Conservation (phyloP, 2,329 filamentous ascomycete genomes). For the Nemania sp. region DNA sequence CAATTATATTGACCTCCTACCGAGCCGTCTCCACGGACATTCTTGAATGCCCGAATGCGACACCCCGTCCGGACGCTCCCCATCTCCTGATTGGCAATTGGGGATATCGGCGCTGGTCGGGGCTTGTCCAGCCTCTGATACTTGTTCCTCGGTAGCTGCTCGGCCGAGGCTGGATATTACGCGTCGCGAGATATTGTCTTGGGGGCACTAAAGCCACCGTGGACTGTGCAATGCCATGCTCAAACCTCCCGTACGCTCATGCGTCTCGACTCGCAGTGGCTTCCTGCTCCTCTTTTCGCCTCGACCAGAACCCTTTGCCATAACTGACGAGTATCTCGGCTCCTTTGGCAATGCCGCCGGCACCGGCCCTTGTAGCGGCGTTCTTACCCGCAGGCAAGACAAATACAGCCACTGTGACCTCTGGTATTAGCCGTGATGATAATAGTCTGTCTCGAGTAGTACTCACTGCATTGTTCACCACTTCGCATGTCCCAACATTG, state of each 20-base stretch:
- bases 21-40: slow-evolving; percentile 22
- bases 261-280: slow-evolving; percentile 1
- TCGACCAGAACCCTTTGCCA: slow-evolving; percentile 69
- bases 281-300: slow-evolving; percentile 46
- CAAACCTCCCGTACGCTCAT: not conserved
- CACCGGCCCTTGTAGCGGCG: slow-evolving; percentile 38
- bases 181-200: not conserved
- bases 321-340: slow-evolving; percentile 70
- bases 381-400: slow-evolving; percentile 53
- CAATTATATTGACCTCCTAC: slow-evolving; percentile 25
- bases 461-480: slow-evolving; percentile 57
- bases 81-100: not conserved
- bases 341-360: slow-evolving; percentile 56
- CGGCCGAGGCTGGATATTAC: slow-evolving; percentile 3
- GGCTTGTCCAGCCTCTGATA: not conserved
- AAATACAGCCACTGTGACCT: slow-evolving; percentile 43
- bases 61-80: slow-evolving; percentile 14
- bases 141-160: slow-evolving; percentile 5
- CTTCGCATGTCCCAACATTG: slow-evolving; percentile 60
- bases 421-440: slow-evolving; percentile 7
- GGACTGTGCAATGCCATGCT: not conserved
- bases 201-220: not conserved
- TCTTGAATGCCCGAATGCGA: slow-evolving; percentile 25
- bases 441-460: not conserved
- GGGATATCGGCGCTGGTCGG: not conserved